Evolutionary conservation across 371 early-diverging fungal genomes (phyloP).

Genomic region (Gilbertella persicaria): DNA sequence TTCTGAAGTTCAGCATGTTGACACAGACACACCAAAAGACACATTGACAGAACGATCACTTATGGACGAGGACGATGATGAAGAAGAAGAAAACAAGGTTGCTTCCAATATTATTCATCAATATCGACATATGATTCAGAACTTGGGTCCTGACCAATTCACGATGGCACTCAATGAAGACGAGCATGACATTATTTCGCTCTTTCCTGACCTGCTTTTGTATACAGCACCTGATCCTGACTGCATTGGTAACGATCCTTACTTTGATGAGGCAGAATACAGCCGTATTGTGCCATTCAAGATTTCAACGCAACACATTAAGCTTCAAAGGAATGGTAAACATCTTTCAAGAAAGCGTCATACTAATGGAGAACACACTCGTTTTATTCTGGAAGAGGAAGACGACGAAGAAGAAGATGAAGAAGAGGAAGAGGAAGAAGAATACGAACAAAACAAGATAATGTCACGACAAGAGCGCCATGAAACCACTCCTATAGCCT

Average conservation of each 20-base stretch:
- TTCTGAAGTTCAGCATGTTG: background rate
- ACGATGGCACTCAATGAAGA: conserved; percentile 11
- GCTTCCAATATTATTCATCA: conserved; percentile 14
- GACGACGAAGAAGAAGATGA: conserved; percentile 28
- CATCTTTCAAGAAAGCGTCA: conserved; percentile 31
- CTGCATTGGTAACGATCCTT: conserved; percentile 46
- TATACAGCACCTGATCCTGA: conserved; percentile 50
- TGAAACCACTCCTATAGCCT: conserved; percentile 13
- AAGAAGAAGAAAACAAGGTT: background rate
- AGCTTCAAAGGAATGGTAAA: conserved; percentile 37
- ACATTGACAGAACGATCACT: background rate
- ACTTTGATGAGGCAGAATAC: conserved; percentile 46
- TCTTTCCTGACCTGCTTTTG: conserved; percentile 46
- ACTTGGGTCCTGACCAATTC: conserved; percentile 18
- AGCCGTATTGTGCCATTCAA: conserved; percentile 41
- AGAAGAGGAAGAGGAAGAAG: conserved; percentile 20
- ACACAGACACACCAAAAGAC: background rate
- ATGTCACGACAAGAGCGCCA: conserved; percentile 23
- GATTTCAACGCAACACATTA: conserved; percentile 44
- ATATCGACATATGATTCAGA: conserved; percentile 20
- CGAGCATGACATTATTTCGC: conserved; percentile 24
- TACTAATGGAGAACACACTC: background rate
- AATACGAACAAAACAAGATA: conserved; percentile 28
- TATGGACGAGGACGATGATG: conserved; percentile 5
- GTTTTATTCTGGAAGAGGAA: background rate